Base-by-base conservation (phyloP, 352 stramenopile genomes). In the Phytophthora parvispora region DNA sequence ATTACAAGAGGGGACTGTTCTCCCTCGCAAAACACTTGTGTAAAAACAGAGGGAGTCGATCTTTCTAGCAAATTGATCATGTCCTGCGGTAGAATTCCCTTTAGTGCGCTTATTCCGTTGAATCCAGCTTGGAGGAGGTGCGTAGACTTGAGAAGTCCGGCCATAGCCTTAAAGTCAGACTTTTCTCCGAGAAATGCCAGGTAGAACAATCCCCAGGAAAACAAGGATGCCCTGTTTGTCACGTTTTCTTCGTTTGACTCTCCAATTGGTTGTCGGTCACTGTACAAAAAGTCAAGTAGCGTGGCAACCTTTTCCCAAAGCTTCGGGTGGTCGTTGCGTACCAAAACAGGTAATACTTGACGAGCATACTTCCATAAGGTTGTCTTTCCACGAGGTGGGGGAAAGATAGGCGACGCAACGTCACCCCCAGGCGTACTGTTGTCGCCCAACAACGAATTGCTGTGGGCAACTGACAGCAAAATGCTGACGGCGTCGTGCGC, bases 1-100 rank as follows among this genome's bases (percentile, higher is more conserved):
- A 99, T 96, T 4, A 99, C 95, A 45, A 97, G 83, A 20, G 97
- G 93, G 1, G 94, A 98, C 50, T 91, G 75, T 20, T 90, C 82
- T 31, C 95, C 81, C 18, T 92, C 86, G 29, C 79, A 90, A 57
- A 98, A 98, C 7, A 98, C 74, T 25, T 97, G 83, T 1, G 88
- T 83, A 67, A 99, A 99, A 38, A 85, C 81, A 38, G 92, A 77
- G 0, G 86, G 68, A 6, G 85, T 91, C 32, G 92, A 83, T n/a
- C 75, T 90, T 2, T 95, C 82, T 0, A 99, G 80, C 22, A 97
- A 80, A 20, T 81, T 88, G 18, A 99, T 92, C 82, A 99, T 86
- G 16, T 91, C 91, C 36, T 96, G 82, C 0, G 97, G 97, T 2
- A 99, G 75, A 6, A 99, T 87, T 20, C 72, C 84, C 2, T 73